Percentiles rank a stretch among this genome's conserved stretches.
Conservation (phyloP, 805 yeast species). For the Myxozyma monticola region DNA sequence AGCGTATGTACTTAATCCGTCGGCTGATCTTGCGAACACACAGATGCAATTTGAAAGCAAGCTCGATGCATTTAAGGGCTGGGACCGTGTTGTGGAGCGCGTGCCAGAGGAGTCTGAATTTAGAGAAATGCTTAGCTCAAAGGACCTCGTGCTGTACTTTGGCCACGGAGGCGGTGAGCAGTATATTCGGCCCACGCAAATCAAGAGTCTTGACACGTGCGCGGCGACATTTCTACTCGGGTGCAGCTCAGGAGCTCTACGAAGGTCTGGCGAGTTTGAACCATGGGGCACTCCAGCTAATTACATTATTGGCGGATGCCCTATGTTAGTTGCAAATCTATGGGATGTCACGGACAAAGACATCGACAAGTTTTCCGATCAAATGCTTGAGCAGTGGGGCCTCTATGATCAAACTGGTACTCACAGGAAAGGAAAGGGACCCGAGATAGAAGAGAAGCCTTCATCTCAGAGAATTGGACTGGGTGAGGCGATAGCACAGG, state of each 20-base stretch:
- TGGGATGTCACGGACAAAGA: constrained; percentile 99
- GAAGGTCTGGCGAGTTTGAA: constrained; percentile 57
- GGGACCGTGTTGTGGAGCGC: constrained; percentile 56
- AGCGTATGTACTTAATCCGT: constrained; percentile 76
- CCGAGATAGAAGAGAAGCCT: constrained; percentile 26
- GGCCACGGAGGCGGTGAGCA: constrained; percentile 99
- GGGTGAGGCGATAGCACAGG: constrained; percentile 56
- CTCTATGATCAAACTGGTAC: too few relatives aligned
- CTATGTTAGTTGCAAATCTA: constrained; percentile 77
- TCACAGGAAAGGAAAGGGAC: constrained; percentile 11
- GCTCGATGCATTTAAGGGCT: constrained; percentile 37
- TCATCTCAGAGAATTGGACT: constrained; percentile 40
- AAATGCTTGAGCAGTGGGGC: constrained; percentile 68
- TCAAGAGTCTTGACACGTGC: constrained; percentile 47
- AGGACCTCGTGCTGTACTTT: constrained; percentile 66
- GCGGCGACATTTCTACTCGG: constrained; percentile 65
- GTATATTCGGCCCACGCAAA: constrained; percentile 57
- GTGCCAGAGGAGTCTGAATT: constrained; percentile 62
- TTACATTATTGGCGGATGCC: constrained; percentile 78
- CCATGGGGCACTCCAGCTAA: constrained; percentile 76
- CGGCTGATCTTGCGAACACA: constrained; percentile 69
- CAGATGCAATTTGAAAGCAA: constrained; percentile 53
- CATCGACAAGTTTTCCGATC: constrained; percentile 72
- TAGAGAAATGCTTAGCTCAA: constrained; percentile 43
- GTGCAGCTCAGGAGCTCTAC: constrained; percentile 79